Evolutionary conservation across 108 stramenopile species (phyloP).

Genomic region (Skeletonema marinoi): DNA sequence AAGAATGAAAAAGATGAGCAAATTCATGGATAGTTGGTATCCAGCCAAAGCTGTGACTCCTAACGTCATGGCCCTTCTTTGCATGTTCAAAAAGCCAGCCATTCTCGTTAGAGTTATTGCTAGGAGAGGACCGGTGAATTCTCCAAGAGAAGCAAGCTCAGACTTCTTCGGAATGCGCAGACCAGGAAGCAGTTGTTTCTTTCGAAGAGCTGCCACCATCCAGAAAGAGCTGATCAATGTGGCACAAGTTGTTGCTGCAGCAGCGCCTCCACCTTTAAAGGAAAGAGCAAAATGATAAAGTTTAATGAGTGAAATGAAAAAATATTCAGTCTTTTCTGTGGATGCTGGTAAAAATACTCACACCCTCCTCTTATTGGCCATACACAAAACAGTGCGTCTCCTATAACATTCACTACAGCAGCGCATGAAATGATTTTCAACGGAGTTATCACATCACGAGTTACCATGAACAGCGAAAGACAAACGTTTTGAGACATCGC

Average conservation of each 20-base stretch:
- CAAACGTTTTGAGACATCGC: slow-evolving; percentile 67
- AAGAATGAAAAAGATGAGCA: slow-evolving; percentile 74
- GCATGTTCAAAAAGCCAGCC: slow-evolving; percentile 75
- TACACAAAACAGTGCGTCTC: slow-evolving; percentile 67
- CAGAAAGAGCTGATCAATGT: slow-evolving; percentile 68
- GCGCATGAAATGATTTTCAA: slow-evolving; percentile 72
- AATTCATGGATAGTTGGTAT: slow-evolving; percentile 74
- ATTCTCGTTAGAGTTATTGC: slow-evolving; percentile 76
- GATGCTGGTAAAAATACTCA: too few species aligned
- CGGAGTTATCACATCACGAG: slow-evolving; percentile 80
- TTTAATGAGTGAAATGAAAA: too few species aligned
- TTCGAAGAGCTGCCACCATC: slow-evolving; percentile 61
- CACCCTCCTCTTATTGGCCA: slow-evolving; percentile 68
- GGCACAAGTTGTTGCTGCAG: slow-evolving; percentile 76
- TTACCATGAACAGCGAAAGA: slow-evolving; percentile 68
- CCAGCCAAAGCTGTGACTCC: slow-evolving; percentile 66
- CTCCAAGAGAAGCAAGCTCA: slow-evolving; percentile 56
- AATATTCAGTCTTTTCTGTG: too few species aligned
- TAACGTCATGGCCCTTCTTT: slow-evolving; percentile 67
- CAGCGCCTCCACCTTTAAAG: slow-evolving; percentile 52
- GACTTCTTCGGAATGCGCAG: slow-evolving; percentile 58
- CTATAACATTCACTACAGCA: slow-evolving; percentile 69
- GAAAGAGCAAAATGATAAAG: too few species aligned
- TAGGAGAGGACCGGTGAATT: slow-evolving; percentile 76
- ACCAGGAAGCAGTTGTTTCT: slow-evolving; percentile 58